phyloP scores from a whole-genome alignment of 345 rosid genomes.

The Citrus inodora region DNA sequence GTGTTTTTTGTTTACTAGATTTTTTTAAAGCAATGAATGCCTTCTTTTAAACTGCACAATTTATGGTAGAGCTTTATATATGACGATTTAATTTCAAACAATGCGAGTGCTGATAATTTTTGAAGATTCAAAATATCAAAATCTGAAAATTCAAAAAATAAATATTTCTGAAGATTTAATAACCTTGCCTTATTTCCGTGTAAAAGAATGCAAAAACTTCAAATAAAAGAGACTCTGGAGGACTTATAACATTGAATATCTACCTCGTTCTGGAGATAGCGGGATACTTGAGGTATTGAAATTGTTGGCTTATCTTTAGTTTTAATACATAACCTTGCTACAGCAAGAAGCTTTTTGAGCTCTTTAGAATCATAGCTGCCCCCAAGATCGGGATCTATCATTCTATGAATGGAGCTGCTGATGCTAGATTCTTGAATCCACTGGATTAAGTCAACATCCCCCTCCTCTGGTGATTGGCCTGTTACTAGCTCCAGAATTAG shows the following conservation, averaged over 20 bases:
- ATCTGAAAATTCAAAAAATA: too few species aligned
- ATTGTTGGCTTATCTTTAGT: slow-evolving; percentile 54
- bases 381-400: slow-evolving; percentile 94
- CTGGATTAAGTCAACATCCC: slow-evolving; percentile 53
- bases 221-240: background rate
- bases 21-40: background rate
- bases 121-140: too few species aligned
- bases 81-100: background rate
- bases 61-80: background rate
- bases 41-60: background rate
- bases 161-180: too few species aligned
- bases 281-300: slow-evolving; percentile 51
- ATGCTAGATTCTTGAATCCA: slow-evolving; percentile 77
- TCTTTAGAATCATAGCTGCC: slow-evolving; percentile 54
- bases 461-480: slow-evolving; percentile 79
- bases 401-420: slow-evolving; percentile 59
- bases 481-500: slow-evolving; percentile 82
- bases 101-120: background rate
- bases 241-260: slow-evolving; percentile 15
- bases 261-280: slow-evolving; percentile 72
- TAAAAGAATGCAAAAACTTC: background rate
- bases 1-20: background rate
- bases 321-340: slow-evolving; percentile 72
- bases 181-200: too few species aligned
- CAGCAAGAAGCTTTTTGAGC: slow-evolving; percentile 66